Conservation (phyloP, 2,329 filamentous ascomycete species). For the Scedosporium boydii region DNA sequence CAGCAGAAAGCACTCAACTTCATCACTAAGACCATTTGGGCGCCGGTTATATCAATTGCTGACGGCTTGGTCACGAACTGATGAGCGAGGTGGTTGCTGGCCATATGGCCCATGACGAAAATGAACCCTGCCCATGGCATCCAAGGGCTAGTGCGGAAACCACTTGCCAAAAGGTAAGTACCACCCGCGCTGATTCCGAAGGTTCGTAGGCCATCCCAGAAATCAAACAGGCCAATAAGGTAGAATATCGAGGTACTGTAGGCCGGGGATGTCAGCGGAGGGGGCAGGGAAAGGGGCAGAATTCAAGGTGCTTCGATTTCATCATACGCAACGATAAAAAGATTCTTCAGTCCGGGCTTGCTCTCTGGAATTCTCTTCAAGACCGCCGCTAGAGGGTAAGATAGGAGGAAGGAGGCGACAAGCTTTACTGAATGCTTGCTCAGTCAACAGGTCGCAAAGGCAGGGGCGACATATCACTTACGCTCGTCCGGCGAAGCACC, state of each 20-base stretch:
- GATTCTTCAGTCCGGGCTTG: slow-evolving; percentile 75
- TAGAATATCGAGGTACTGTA: slow-evolving; percentile 75
- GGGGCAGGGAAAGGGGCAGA: background rate
- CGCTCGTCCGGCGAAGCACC: slow-evolving; percentile 37
- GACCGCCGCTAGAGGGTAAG: slow-evolving; percentile 80
- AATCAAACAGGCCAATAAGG: slow-evolving; percentile 82
- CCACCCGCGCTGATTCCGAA: slow-evolving; percentile 70
- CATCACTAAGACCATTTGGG: slow-evolving; percentile 98
- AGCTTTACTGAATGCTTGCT: slow-evolving; percentile 65
- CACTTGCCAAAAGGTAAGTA: slow-evolving; percentile 75
- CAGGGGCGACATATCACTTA: slow-evolving; percentile 18
- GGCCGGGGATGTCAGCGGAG: background rate
- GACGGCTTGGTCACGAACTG: slow-evolving; percentile 60
- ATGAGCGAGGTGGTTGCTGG: slow-evolving; percentile 75
- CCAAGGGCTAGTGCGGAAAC: slow-evolving; percentile 67
- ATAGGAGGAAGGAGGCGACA: slow-evolving; percentile 79
- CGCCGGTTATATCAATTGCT: slow-evolving; percentile 78
- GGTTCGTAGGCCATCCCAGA: slow-evolving; percentile 78
- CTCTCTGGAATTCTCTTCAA: slow-evolving; percentile 85
- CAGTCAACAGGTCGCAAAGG: background rate
- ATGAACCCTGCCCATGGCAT: slow-evolving; percentile 98
- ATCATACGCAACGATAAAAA: slow-evolving; percentile 70
- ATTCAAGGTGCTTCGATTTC: slow-evolving; percentile 2
- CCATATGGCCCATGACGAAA: slow-evolving; percentile 94
- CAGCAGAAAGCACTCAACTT: slow-evolving; percentile 95